Base-by-base conservation (phyloP, 345 rosid species). In the Eucalyptus pauciflora region DNA sequence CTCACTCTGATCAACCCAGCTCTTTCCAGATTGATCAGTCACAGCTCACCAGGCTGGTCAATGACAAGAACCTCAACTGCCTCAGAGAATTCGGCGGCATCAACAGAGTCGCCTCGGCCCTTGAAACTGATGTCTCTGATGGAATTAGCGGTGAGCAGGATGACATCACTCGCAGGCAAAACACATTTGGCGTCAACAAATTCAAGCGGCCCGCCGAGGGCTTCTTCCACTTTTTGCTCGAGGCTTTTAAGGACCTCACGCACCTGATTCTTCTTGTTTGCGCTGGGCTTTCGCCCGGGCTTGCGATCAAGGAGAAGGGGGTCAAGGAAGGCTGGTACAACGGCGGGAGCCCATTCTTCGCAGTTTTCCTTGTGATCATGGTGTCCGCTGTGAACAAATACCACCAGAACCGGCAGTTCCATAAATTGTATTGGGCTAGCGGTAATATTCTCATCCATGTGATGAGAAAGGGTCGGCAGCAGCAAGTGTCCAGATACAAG, bases 251-350 rank as follows among this genome's bases (percentile, higher is more conserved):
- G 25, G 95, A 94, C 89, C 67, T 91, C 4, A 95, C 96, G 6
- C 93, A 94, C 31, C 87, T 94, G 33, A 94, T 95, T 85, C 95
- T 95, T 60, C 87, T 95, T 64, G 94, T 88, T 14, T 94, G 95
- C 69, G 96, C 97, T 7, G 22, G 22, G 54, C 54, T 51, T 51
- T 51, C 22, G 4, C 91, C 95, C 13, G 94, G 92, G 7, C 94
- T 93, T 7, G 97, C 94, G 13, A 95, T 95, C 87, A 94, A 94
- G 87, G 93, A 93, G 71, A 89, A 96, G 16, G 97, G 97, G 24
- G 10, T 90, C 7, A 92, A 91, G 87, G 96, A 94, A 85, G 95
- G 96, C 3, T 95, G 98, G 94, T 94, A 94, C 27, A 96, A 94
- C 10, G 10, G 25, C 5, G 60, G 60, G 60, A 54, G 10, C 60